Evolutionary conservation across 108 stramenopile genomes (phyloP).

Genomic region (Mediolabrus comicus): DNA sequence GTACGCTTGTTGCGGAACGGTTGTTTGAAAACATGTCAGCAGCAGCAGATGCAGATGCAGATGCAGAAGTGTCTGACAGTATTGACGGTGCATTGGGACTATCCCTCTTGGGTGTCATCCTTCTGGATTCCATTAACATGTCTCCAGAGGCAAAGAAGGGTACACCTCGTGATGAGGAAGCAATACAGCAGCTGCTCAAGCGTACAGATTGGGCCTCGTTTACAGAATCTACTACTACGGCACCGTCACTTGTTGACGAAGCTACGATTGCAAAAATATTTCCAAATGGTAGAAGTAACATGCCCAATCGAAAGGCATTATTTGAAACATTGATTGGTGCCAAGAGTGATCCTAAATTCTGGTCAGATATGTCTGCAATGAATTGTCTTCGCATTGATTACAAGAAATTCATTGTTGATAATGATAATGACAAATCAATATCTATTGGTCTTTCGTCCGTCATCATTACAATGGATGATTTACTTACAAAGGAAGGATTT

Average conservation of each 20-base stretch:
- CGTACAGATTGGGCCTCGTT: constrained; percentile 54
- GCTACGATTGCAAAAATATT: constrained; percentile 17
- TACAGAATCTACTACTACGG: background rate
- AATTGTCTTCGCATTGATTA: constrained; percentile 83
- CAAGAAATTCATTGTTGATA: constrained; percentile 52
- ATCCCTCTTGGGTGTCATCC: constrained; percentile 66
- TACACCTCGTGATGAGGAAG: constrained; percentile 61
- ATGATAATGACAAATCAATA: constrained; percentile 1
- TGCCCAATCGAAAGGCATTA: constrained; percentile 44
- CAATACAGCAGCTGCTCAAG: constrained; percentile 49
- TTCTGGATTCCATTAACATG: constrained; percentile 87
- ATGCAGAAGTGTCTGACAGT: background rate
- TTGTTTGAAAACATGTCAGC: constrained; percentile 5
- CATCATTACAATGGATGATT: constrained; percentile 45
- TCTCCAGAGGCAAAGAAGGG: constrained; percentile 65
- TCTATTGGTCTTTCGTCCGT: constrained; percentile 75
- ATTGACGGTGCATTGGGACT: constrained; percentile 47
- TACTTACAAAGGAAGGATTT: constrained; percentile 41
- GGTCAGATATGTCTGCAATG: constrained; percentile 52
- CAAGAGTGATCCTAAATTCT: constrained; percentile 73
- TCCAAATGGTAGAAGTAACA: constrained; percentile 15
- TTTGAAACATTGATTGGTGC: constrained; percentile 61
- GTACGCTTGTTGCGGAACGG: constrained; percentile 66
- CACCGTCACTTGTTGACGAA: constrained; percentile 19
- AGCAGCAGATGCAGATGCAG: background rate